These are phyloP conservation scores for Nannochloris sp. DNA, from an alignment of 139 green algal genomes.

Conservation along the genomic window DNA sequence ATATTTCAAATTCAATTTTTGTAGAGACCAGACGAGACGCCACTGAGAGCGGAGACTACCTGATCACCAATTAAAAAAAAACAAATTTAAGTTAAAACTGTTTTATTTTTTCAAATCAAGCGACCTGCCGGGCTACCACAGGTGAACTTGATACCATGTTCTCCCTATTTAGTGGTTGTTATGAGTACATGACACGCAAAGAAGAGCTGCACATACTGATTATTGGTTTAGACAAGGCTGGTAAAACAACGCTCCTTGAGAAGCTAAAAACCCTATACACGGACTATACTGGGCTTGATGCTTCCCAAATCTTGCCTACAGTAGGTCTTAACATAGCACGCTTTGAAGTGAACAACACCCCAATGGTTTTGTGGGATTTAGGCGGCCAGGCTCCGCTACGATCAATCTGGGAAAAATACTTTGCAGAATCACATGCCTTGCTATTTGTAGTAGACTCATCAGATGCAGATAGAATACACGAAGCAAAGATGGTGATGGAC, in stretches of 20 bases:
- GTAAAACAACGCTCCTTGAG: conserved; percentile 89
- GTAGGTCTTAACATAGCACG: conserved; percentile 89
- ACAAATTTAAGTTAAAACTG: no score
- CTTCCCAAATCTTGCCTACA: conserved; percentile 80
- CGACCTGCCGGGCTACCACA: no score
- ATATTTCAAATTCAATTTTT: no score
- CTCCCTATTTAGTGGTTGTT: conserved; percentile 71
- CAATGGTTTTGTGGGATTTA: conserved; percentile 91
- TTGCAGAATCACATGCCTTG: conserved; percentile 81
- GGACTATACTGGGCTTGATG: conserved; percentile 46
- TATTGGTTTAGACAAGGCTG: conserved; percentile 82
- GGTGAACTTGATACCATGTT: conserved; percentile 64
- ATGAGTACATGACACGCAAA: conserved; percentile 67
- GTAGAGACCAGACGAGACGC: no score
- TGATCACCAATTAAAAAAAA: no score
- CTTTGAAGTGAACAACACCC: conserved; percentile 54
- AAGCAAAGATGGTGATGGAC: conserved; percentile 59
- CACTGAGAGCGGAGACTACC: no score
- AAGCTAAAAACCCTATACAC: conserved; percentile 79
- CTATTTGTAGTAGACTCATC: conserved; percentile 83
- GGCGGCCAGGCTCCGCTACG: conserved; percentile 69
- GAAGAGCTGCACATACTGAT: conserved; percentile 89
- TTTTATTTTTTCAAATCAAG: no score
- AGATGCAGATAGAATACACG: conserved; percentile 38
- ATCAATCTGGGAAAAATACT: conserved; percentile 97